phyloP scores from a whole-genome alignment of 2,329 filamentous ascomycete species.

The Aspergillus udagawae region DNA sequence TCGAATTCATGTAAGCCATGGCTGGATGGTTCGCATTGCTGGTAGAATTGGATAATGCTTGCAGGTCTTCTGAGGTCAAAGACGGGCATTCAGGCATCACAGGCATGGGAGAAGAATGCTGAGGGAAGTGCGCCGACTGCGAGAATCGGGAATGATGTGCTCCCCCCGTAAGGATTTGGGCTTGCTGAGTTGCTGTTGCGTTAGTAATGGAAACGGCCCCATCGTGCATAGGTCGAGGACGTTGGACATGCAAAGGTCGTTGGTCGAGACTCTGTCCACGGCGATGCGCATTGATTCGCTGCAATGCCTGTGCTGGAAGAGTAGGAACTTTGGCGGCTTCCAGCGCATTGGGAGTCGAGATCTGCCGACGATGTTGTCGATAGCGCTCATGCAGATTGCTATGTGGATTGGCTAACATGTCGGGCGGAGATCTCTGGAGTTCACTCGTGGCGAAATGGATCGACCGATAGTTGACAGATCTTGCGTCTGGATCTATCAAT shows the following conservation, averaged over 20 bases:
- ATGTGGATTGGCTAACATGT: constrained; percentile 75
- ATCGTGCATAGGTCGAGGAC: constrained; percentile 45
- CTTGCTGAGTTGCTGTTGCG: constrained; percentile 53
- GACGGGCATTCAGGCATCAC: constrained; percentile 24
- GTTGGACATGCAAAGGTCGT: constrained; percentile 54
- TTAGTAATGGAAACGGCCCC: constrained; percentile 53
- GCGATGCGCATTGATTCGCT: constrained; percentile 61
- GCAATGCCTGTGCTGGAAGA: constrained; percentile 55
- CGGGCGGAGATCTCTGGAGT: constrained; percentile 30
- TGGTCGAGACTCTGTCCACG: constrained; percentile 82
- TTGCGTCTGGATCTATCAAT: constrained; percentile 11
- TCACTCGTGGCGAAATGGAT: constrained; percentile 14
- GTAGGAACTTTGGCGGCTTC: constrained; percentile 68
- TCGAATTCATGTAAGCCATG: constrained; percentile 19
- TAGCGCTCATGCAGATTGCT: constrained; percentile 70
- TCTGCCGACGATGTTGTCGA: constrained; percentile 78
- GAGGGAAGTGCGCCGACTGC: constrained; percentile 63
- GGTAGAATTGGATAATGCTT: constrained; percentile 25
- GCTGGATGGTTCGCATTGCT: constrained; percentile 36
- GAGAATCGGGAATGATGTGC: constrained; percentile 81
- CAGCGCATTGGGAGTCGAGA: constrained; percentile 76
- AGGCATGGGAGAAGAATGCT: constrained; percentile 26
- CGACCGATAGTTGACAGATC: constrained; percentile 41
- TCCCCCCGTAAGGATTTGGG: constrained; percentile 83
- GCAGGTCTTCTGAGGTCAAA: constrained; percentile 29